Conservation (phyloP, 2,329 filamentous ascomycete species). For the Beauveria caledonica region DNA sequence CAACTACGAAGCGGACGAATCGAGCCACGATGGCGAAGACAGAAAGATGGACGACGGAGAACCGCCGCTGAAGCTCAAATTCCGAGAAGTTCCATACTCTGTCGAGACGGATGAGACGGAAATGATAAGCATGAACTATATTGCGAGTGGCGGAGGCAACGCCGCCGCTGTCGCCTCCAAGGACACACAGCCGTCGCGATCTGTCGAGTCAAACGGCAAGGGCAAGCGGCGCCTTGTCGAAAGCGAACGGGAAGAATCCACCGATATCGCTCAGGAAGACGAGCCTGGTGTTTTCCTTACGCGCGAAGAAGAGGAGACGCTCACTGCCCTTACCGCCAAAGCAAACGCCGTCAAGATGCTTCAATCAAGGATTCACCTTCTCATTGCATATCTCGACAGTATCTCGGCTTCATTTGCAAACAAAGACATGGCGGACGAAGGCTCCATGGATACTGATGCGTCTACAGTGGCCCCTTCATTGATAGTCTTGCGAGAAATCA, state of each 20-base stretch:
- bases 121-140: constrained; percentile 94
- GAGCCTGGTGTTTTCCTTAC: constrained; percentile 34
- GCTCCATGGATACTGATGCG: constrained; percentile 24
- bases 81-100: constrained; percentile 75
- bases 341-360: constrained; percentile 93
- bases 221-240: constrained; percentile 39
- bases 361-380: constrained; percentile 63
- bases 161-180: constrained; percentile 52
- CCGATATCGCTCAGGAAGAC: constrained; percentile 18
- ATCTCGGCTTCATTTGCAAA: constrained; percentile 59
- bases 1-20: constrained; percentile 62
- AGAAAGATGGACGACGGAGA: constrained; percentile 65
- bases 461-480: constrained; percentile 46
- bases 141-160: constrained; percentile 76
- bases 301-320: constrained; percentile 52
- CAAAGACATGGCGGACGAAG: constrained; percentile 26
- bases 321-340: constrained; percentile 69
- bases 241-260: constrained; percentile 21
- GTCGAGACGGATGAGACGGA: constrained; percentile 93
- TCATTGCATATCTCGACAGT: constrained; percentile 67
- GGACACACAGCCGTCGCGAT: constrained; percentile 33
- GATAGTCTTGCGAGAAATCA: constrained; percentile 77
- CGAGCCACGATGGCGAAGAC: constrained; percentile 49
- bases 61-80: constrained; percentile 54
- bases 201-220: constrained; percentile 42